Conservation (phyloP, 2,329 filamentous ascomycete genomes). For the Trichophaea hybrida region DNA sequence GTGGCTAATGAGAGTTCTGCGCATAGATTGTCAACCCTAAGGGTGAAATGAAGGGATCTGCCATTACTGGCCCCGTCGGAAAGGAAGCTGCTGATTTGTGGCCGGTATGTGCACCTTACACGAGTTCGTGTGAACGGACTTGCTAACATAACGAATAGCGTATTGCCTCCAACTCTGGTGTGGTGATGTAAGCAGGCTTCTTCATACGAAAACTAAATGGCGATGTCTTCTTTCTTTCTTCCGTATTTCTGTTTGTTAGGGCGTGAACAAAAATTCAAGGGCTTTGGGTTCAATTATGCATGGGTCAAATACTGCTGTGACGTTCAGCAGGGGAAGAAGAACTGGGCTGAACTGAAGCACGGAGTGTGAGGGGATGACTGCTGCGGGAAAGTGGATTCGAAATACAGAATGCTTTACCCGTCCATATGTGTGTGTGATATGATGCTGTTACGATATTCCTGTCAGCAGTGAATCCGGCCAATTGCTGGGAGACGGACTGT, state of each 20-base stretch:
- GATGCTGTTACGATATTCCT: too few relatives aligned
- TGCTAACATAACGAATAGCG: constrained; percentile 44
- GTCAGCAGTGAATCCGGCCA: too few relatives aligned
- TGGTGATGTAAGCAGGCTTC: constrained; percentile 74
- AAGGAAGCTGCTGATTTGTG: constrained; percentile 99
- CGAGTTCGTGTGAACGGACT: constrained; percentile 1
- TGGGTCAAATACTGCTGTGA: too few relatives aligned
- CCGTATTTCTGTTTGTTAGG: background rate
- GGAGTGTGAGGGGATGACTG: too few relatives aligned
- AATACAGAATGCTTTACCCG: too few relatives aligned
- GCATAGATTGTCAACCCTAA: constrained; percentile 98
- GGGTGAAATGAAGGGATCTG: constrained; percentile 99
- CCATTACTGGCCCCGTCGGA: constrained; percentile 96
- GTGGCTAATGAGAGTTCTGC: constrained; percentile 5
- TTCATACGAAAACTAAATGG: background rate
- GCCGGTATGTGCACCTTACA: constrained; percentile 53
- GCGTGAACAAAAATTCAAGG: background rate
- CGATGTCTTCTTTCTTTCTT: background rate
- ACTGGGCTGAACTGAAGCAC: too few relatives aligned
- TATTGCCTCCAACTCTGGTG: constrained; percentile 99
- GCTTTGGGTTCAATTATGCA: background rate
- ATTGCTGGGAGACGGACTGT: too few relatives aligned
- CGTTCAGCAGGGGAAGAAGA: too few relatives aligned
- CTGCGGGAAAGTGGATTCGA: too few relatives aligned
- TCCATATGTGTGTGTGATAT: too few relatives aligned